These are phyloP conservation scores for Cerioporus squamosus DNA, from an alignment of 1,284 basidiomycete species.

Conservation along the genomic window DNA sequence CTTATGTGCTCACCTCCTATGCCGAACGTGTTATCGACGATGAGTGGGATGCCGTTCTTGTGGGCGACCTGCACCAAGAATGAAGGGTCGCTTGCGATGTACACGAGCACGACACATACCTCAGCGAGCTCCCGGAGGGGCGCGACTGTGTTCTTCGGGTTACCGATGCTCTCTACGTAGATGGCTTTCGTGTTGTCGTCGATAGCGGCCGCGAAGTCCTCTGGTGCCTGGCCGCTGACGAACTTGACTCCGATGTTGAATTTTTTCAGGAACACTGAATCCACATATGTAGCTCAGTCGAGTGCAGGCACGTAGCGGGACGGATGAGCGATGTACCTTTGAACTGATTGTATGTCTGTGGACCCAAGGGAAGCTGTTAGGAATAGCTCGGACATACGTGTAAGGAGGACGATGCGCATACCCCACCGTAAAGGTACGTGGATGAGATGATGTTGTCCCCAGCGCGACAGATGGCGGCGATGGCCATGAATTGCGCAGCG, in stretches of 20 bases:
- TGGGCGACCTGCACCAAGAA: constrained; percentile 57
- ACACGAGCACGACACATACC: too few species aligned
- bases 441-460: constrained; percentile 86
- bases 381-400: constrained; percentile 54
- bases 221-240: constrained; percentile 65
- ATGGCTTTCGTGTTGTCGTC: constrained; percentile 83
- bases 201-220: constrained; percentile 73
- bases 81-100: neutral
- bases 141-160: constrained; percentile 80
- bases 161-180: constrained; percentile 85
- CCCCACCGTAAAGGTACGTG: constrained; percentile 70
- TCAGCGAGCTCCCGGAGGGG: constrained; percentile 77
- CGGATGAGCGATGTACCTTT: constrained; percentile 58
- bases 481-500: constrained; percentile 81
- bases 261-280: constrained; percentile 79
- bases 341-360: constrained; percentile 86
- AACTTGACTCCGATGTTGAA: constrained; percentile 83
- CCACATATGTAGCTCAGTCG: too few species aligned
- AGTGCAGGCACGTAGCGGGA: neutral
- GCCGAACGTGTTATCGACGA: constrained; percentile 93
- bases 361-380: neutral
- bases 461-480: constrained; percentile 62
- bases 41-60: constrained; percentile 73
- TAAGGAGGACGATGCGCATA: constrained; percentile 49
- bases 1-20: constrained; percentile 58